phyloP scores from a whole-genome alignment of 495 filamentous ascomycete genomes.

The Margaritispora aquatica region DNA sequence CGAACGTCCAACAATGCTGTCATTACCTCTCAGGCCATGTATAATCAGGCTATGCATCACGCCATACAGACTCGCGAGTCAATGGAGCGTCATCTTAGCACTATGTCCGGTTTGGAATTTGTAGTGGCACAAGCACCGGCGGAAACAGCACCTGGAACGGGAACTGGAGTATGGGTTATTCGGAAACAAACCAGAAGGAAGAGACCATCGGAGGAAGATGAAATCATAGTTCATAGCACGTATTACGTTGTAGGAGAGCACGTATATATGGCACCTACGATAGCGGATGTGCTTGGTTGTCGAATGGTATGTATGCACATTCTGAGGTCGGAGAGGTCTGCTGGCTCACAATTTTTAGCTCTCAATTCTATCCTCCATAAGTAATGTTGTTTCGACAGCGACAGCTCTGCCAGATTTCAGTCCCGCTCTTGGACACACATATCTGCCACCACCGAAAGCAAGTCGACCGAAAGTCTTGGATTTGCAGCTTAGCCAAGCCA shows the following conservation, averaged over 20 bases:
- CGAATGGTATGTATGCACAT: constrained; percentile 52
- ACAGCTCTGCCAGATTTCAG: constrained; percentile 59
- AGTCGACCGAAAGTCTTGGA: constrained; percentile 28
- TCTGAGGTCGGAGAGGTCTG: neutral
- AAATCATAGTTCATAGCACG: constrained; percentile 64
- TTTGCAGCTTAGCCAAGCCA: constrained; percentile 23
- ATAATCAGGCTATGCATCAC: constrained; percentile 53
- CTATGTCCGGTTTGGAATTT: constrained; percentile 80
- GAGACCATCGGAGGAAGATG: constrained; percentile 53
- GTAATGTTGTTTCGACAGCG: constrained; percentile 56
- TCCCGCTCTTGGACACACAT: constrained; percentile 67
- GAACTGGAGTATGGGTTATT: constrained; percentile 82
- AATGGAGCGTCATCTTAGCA: constrained; percentile 70
- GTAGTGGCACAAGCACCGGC: constrained; percentile 72
- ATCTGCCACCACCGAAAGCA: constrained; percentile 43
- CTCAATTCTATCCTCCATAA: constrained; percentile 33
- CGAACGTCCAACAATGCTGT: constrained; percentile 80
- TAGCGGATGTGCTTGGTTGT: constrained; percentile 70
- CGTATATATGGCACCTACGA: constrained; percentile 82
- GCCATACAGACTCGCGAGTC: constrained; percentile 62
- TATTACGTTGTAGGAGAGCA: constrained; percentile 83
- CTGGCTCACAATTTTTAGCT: constrained; percentile 11
- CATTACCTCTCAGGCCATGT: constrained; percentile 66
- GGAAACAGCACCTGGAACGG: constrained; percentile 54
- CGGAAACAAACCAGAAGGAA: constrained; percentile 76